phyloP scores from a whole-genome alignment of 148 eudicot genomes.

The Rhododendron vialii region DNA sequence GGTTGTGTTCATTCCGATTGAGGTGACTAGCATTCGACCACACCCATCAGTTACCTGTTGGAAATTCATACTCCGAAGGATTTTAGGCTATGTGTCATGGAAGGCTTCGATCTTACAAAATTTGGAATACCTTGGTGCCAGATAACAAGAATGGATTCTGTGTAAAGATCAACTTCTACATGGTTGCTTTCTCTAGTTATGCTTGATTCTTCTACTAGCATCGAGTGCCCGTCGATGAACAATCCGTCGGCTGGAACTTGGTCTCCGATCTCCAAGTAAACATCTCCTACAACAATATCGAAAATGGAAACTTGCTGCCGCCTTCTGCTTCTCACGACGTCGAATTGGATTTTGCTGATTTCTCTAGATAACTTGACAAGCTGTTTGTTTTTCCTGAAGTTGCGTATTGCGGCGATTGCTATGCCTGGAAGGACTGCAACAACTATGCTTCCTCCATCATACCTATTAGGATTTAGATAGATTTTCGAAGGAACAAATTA shows the following conservation, averaged over 20 bases:
- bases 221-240: background rate
- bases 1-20: too few relatives aligned
- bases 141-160: too few relatives aligned
- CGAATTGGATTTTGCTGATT: background rate
- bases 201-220: slow-evolving; percentile 8
- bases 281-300: background rate
- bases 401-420: background rate
- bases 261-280: slow-evolving; percentile 4
- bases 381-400: background rate
- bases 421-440: background rate
- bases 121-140: too few relatives aligned
- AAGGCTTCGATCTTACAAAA: too few relatives aligned
- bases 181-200: background rate
- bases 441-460: slow-evolving; percentile 25
- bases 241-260: slow-evolving; percentile 12
- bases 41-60: too few relatives aligned
- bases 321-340: background rate
- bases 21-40: too few relatives aligned
- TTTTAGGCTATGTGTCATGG: too few relatives aligned
- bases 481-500: too few relatives aligned
- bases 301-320: background rate
- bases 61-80: background rate
- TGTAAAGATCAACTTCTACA: too few relatives aligned
- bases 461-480: slow-evolving; percentile 5
- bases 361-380: background rate